Evolutionary conservation across 441 rosid species (phyloP).

Genomic region (Gossypium schwendimanii): DNA sequence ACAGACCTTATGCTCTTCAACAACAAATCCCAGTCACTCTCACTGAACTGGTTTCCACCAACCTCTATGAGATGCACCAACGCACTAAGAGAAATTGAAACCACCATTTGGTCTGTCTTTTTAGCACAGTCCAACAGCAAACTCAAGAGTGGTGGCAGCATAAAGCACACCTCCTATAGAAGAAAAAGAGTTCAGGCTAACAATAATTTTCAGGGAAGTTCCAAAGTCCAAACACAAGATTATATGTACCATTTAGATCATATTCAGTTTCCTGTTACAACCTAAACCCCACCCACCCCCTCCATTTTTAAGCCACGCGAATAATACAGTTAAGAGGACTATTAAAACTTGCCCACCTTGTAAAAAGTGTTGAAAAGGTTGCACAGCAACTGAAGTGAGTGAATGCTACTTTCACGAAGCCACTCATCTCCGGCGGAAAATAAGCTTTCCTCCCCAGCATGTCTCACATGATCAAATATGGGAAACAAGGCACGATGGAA

Average conservation of each 20-base stretch:
- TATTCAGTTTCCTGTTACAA: not conserved
- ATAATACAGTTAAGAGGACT: not conserved
- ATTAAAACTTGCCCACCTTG: conserved; percentile 53
- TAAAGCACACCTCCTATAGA: conserved; percentile 90
- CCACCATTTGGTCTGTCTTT: conserved; percentile 92
- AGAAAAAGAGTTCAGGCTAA: not conserved
- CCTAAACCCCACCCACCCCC: not conserved
- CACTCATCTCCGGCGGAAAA: conserved; percentile 71
- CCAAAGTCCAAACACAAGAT: not conserved
- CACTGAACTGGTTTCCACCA: conserved; percentile 98
- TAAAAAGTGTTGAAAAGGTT: conserved; percentile 96
- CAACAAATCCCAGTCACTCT: conserved; percentile 89
- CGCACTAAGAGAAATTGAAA: conserved; percentile 93
- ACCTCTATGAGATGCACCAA: conserved; percentile 96
- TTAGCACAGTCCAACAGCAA: conserved; percentile 97
- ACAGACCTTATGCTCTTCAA: conserved; percentile 94
- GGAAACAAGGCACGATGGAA: conserved; percentile 97
- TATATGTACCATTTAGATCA: not conserved
- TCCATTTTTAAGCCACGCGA: conserved; percentile 1
- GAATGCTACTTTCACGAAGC: conserved; percentile 97
- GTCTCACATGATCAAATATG: conserved; percentile 93
- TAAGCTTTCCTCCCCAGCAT: conserved; percentile 79
- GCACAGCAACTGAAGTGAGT: conserved; percentile 96
- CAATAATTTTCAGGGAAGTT: not conserved
- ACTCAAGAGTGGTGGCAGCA: conserved; percentile 93